Evolutionary conservation across 2,329 filamentous ascomycete species (phyloP).

Genomic region (Teratosphaeriaceae sp.): DNA sequence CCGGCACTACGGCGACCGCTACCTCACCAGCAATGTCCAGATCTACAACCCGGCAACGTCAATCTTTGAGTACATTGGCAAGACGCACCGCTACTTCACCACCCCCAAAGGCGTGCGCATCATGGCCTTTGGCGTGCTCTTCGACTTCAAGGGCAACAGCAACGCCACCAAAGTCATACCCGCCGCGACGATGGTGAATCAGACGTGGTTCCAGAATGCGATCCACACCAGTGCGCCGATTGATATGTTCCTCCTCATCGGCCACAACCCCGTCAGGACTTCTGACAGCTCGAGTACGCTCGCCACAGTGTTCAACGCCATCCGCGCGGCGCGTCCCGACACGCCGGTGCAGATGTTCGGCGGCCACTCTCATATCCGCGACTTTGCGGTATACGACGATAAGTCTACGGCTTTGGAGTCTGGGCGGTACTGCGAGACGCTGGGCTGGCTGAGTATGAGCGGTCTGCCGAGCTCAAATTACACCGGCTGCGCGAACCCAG

Average conservation of each 20-base stretch:
- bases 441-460: slow-evolving; percentile 60
- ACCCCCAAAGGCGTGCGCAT: slow-evolving; percentile 43
- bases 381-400: slow-evolving; percentile 58
- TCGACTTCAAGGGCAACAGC: slow-evolving; percentile 50
- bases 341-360: slow-evolving; percentile 60
- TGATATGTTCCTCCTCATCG: slow-evolving; percentile 57
- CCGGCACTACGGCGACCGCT: slow-evolving; percentile 49
- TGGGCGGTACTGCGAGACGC: slow-evolving; percentile 59
- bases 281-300: slow-evolving; percentile 40
- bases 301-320: slow-evolving; percentile 49
- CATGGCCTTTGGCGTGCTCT: slow-evolving; percentile 48
- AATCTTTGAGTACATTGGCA: slow-evolving; percentile 40
- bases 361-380: slow-evolving; percentile 42
- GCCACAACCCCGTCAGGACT: slow-evolving; percentile 53
- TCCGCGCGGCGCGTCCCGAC: slow-evolving; percentile 49
- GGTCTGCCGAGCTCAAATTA: slow-evolving; percentile 48
- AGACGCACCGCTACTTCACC: slow-evolving; percentile 44
- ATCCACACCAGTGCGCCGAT: slow-evolving; percentile 50
- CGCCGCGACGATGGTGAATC: slow-evolving; percentile 44
- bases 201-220: slow-evolving; percentile 56
- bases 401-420: slow-evolving; percentile 56
- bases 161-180: slow-evolving; percentile 56
- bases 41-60: slow-evolving; percentile 40
- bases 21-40: slow-evolving; percentile 49
- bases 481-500: slow-evolving; percentile 35